These are phyloP conservation scores for Tricholoma hemisulphureum DNA, from an alignment of 768 basidiomycete species.

Conservation along the genomic window DNA sequence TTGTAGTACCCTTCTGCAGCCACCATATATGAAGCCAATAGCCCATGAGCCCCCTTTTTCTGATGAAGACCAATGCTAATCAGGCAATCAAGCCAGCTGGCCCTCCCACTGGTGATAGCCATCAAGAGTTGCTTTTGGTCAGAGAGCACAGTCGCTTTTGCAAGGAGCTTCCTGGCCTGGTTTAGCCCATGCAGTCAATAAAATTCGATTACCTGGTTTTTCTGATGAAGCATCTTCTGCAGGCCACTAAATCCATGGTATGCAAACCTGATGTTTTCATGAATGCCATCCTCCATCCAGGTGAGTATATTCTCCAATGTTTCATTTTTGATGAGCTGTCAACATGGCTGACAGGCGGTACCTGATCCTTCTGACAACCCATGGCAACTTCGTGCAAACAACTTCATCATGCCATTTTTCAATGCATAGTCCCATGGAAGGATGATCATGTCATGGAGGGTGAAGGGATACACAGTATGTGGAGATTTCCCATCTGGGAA, in stretches of 20 bases:
- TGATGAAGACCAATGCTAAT: conserved; percentile 12
- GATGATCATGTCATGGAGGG: conserved; percentile 16
- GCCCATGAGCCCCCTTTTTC: not conserved
- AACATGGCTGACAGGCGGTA: not conserved
- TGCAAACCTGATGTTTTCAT: conserved; percentile 11
- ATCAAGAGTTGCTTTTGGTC: conserved; percentile 21
- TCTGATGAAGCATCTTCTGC: not conserved
- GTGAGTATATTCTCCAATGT: not conserved
- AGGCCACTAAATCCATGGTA: conserved; percentile 18
- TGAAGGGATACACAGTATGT: conserved; percentile 24
- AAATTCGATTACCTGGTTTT: conserved; percentile 8
- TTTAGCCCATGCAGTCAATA: conserved; percentile 16
- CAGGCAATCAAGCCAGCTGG: conserved; percentile 16
- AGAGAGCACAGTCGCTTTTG: conserved; percentile 10
- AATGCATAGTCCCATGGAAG: conserved; percentile 24
- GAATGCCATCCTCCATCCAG: not conserved
- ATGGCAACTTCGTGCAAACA: not conserved
- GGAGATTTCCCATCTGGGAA: conserved; percentile 22
- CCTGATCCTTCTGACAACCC: not conserved
- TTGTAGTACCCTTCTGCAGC: conserved; percentile 19
- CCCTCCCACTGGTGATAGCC: conserved; percentile 23
- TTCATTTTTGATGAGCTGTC: not conserved
- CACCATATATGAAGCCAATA: conserved; percentile 1
- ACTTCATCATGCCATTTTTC: conserved; percentile 1
- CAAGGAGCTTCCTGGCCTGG: conserved; percentile 15